phyloP scores from a whole-genome alignment of 1,139 yeast genomes.

The Debaryomycetaceae sp. region DNA sequence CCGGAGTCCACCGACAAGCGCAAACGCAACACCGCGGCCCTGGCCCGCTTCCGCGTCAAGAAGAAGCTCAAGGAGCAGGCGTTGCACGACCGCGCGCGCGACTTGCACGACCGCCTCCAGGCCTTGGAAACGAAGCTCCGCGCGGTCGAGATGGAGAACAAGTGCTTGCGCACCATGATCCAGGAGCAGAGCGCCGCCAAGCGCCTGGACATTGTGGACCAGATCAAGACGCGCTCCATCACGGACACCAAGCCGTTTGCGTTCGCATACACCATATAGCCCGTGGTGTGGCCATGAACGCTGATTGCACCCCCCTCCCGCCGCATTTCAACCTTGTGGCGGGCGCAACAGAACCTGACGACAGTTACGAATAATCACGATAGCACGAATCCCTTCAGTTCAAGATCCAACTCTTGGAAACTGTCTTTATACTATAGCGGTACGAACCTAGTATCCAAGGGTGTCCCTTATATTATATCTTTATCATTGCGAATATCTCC shows the following conservation, averaged over 20 bases:
- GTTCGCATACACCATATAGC: constrained; percentile 19
- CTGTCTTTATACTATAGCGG: background rate
- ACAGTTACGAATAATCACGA: constrained; percentile 6
- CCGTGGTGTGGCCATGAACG: background rate
- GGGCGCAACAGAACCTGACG: constrained; percentile 9
- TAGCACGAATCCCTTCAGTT: constrained; percentile 9
- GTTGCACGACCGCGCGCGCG: constrained; percentile 39
- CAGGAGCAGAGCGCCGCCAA: constrained; percentile 36
- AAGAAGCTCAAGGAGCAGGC: constrained; percentile 50
- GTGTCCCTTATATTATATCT: too few species aligned
- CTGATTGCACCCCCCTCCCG: constrained; percentile 1
- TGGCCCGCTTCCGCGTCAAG: constrained; percentile 51
- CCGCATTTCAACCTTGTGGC: constrained; percentile 32
- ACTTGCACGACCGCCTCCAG: constrained; percentile 29
- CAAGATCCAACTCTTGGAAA: constrained; percentile 25
- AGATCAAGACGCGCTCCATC: constrained; percentile 31
- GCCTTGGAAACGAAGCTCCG: constrained; percentile 33
- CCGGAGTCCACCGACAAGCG: constrained; percentile 30
- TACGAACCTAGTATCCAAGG: background rate
- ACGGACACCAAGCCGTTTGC: constrained; percentile 17
- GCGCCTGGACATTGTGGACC: constrained; percentile 28
- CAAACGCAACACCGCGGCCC: constrained; percentile 52
- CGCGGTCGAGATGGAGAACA: constrained; percentile 69
- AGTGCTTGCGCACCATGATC: constrained; percentile 44
- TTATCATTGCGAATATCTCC: too few species aligned